phyloP scores from a whole-genome alignment of 1,284 basidiomycete species.

The Boletellus deceptivus region DNA sequence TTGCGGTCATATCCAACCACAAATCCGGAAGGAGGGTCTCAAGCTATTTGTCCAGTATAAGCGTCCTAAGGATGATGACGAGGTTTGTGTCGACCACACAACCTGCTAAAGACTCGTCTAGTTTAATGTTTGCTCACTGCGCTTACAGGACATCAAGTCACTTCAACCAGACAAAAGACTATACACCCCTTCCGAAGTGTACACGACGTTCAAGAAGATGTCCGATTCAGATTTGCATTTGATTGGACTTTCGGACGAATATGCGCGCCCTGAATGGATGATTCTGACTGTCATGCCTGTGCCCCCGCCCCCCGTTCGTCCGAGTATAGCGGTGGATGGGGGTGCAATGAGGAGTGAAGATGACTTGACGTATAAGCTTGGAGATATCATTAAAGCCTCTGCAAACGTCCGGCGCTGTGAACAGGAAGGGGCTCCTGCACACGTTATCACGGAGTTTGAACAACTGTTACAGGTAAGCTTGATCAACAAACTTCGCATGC shows the following conservation, averaged over 20 bases:
- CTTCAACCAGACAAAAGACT: slow-evolving; percentile 89
- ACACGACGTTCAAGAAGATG: slow-evolving; percentile 93
- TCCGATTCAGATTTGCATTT: slow-evolving; percentile 86
- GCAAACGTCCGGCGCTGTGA: slow-evolving; percentile 91
- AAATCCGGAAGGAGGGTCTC: slow-evolving; percentile 91
- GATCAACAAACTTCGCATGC: slow-evolving; percentile 10
- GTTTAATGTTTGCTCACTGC: slow-evolving; percentile 14
- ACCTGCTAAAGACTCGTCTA: neutral
- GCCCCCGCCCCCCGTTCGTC: slow-evolving; percentile 96
- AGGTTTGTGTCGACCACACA: slow-evolving; percentile 53
- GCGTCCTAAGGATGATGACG: slow-evolving; percentile 89
- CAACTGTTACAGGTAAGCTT: slow-evolving; percentile 81
- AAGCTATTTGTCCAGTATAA: slow-evolving; percentile 98
- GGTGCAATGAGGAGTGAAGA: slow-evolving; percentile 97
- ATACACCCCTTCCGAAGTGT: slow-evolving; percentile 87
- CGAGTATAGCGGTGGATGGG: slow-evolving; percentile 95
- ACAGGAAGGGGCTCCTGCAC: slow-evolving; percentile 94
- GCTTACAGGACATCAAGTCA: slow-evolving; percentile 71
- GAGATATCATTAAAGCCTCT: slow-evolving; percentile 96
- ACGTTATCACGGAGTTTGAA: slow-evolving; percentile 96
- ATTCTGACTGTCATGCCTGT: slow-evolving; percentile 97
- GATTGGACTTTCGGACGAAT: slow-evolving; percentile 92
- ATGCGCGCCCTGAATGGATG: slow-evolving; percentile 99
- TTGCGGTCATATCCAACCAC: slow-evolving; percentile 91
- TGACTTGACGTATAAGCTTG: slow-evolving; percentile 97